These are phyloP conservation scores for Acacia concinna DNA, from an alignment of 331 rosid species.

Conservation along the genomic window DNA sequence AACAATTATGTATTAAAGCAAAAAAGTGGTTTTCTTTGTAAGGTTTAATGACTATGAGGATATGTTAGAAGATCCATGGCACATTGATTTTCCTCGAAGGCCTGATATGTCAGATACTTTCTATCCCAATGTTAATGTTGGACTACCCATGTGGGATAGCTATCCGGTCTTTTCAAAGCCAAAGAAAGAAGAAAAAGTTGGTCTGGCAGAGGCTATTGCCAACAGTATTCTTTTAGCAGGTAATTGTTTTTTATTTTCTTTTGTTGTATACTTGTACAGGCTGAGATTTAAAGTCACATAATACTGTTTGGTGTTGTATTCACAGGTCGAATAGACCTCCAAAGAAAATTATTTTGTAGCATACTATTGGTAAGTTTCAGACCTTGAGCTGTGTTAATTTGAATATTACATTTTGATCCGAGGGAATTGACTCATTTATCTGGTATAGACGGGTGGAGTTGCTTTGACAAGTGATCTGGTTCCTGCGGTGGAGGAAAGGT, in stretches of 20 bases:
- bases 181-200: constrained; percentile 87
- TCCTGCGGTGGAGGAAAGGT: constrained; percentile 95
- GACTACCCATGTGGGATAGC: constrained; percentile 85
- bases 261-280: not conserved
- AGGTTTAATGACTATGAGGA: constrained; percentile 92
- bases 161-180: constrained; percentile 81
- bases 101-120: constrained; percentile 71
- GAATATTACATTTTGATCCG: constrained; percentile 26
- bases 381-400: constrained; percentile 30
- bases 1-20: constrained; percentile 16
- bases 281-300: constrained; percentile 31
- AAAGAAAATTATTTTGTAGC: constrained; percentile 91
- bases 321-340: constrained; percentile 95
- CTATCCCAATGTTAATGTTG: constrained; percentile 66
- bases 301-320: constrained; percentile 34
- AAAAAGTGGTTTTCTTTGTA: constrained; percentile 24
- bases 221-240: constrained; percentile 92
- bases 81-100: constrained; percentile 77
- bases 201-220: constrained; percentile 93
- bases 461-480: constrained; percentile 82
- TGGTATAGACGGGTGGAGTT: constrained; percentile 86
- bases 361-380: constrained; percentile 82
- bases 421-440: constrained; percentile 38
- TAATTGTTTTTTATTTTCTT: constrained; percentile 29
- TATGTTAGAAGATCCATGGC: constrained; percentile 93